A percentile compares a stretch with the other conserved stretches of the same genome.
Evolutionary conservation across 2,329 filamentous ascomycete genomes (phyloP).

Genomic region (Phaeoacremonium minimum): DNA sequence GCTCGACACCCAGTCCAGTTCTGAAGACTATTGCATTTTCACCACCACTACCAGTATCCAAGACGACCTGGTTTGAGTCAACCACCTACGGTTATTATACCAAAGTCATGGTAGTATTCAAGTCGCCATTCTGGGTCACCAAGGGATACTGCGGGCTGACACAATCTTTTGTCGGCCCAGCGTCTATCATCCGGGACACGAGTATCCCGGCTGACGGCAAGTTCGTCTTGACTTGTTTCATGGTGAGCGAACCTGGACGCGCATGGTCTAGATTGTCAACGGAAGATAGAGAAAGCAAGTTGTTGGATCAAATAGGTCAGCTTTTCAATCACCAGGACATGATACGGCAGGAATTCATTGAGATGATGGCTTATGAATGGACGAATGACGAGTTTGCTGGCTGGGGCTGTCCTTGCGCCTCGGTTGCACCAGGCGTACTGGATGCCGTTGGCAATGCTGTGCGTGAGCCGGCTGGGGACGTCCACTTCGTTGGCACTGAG

Average conservation of each 20-base stretch:
- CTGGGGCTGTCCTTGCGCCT: conserved; percentile 33
- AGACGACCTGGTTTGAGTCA: conserved; percentile 27
- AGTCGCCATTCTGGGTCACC: conserved; percentile 30
- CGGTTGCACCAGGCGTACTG: conserved; percentile 32
- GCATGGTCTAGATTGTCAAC: conserved; percentile 20
- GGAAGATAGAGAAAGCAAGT: conserved; percentile 12
- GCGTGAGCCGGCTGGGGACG: conserved; percentile 24
- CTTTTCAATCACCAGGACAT: conserved; percentile 13
- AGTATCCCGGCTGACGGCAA: conserved; percentile 19
- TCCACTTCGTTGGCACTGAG: conserved; percentile 51
- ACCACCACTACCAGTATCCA: conserved; percentile 37
- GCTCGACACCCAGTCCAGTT: conserved; percentile 41
- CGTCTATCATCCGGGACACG: conserved; percentile 39
- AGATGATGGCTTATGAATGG: conserved; percentile 31
- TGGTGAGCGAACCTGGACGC: conserved; percentile 27
- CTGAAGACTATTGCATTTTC: conserved; percentile 39
- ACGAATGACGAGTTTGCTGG: conserved; percentile 27
- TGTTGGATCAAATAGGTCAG: conserved; percentile 20
- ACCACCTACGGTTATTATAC: conserved; percentile 41
- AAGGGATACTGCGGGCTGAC: conserved; percentile 38
- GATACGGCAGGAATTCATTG: conserved; percentile 19
- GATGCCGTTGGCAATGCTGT: conserved; percentile 23
- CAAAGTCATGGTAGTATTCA: conserved; percentile 43
- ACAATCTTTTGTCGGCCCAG: conserved; percentile 40
- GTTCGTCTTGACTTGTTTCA: conserved; percentile 33